Evolutionary conservation across 345 rosid species (phyloP).

Genomic region (Populus alba): DNA sequence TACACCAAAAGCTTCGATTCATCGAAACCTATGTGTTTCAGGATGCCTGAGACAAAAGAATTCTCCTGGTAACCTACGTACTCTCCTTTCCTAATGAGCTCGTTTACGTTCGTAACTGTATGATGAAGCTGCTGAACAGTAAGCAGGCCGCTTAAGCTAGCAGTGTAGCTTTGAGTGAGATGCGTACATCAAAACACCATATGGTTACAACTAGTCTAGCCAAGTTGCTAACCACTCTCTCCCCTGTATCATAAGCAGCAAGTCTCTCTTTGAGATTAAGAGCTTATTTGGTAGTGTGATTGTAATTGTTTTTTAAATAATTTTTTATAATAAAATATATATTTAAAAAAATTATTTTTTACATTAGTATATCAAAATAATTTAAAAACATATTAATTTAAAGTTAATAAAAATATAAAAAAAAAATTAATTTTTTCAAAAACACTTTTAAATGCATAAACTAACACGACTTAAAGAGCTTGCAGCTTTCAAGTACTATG

Average conservation of each 20-base stretch:
- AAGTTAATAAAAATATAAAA: too few species aligned
- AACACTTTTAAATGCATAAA: too few species aligned
- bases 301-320: too few species aligned
- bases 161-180: conserved; percentile 68
- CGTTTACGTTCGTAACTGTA: conserved; percentile 24
- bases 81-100: conserved; percentile 32
- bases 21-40: conserved; percentile 15
- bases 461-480: too few species aligned
- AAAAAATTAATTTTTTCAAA: too few species aligned
- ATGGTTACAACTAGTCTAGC: conserved; percentile 42
- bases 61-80: conserved; percentile 35
- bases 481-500: not conserved
- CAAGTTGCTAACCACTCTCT: conserved; percentile 48
- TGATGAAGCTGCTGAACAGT: conserved; percentile 52
- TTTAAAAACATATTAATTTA: too few species aligned
- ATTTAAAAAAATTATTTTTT: too few species aligned
- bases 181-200: conserved; percentile 57
- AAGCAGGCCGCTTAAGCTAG: conserved; percentile 51
- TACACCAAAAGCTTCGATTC: not conserved
- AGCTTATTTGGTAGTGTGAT: too few species aligned
- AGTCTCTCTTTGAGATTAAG: too few species aligned
- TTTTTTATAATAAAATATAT: too few species aligned
- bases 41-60: conserved; percentile 36
- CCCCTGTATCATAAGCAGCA: conserved; percentile 38
- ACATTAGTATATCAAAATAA: too few species aligned